Conservation (phyloP, 352 stramenopile genomes). For the Stephanocyclus meneghinianus region DNA sequence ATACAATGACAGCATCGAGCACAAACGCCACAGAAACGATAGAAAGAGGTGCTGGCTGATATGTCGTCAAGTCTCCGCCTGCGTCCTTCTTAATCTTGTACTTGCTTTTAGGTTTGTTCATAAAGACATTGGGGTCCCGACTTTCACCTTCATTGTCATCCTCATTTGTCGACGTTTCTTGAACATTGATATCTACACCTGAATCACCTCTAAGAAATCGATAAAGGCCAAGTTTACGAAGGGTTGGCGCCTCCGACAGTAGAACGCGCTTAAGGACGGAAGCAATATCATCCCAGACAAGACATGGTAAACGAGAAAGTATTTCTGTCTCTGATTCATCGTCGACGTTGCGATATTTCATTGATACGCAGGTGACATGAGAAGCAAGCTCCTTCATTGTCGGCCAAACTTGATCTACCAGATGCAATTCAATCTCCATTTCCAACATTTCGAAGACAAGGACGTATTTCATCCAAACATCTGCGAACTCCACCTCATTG, state of each 20-base stretch:
- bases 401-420: conserved; percentile 80
- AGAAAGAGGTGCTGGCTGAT: conserved; percentile 25
- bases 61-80: conserved; percentile 21
- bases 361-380: background rate
- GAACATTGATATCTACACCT: conserved; percentile 34
- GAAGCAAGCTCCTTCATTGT: conserved; percentile 53
- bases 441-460: conserved; percentile 75
- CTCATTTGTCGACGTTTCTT: conserved; percentile 1
- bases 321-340: background rate
- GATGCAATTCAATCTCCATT: conserved; percentile 76
- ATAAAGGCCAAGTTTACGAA: conserved; percentile 74
- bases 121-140: conserved; percentile 15
- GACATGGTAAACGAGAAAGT: conserved; percentile 20
- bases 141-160: background rate
- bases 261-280: conserved; percentile 64
- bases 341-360: background rate
- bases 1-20: conserved; percentile 57
- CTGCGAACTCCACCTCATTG: background rate
- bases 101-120: conserved; percentile 40
- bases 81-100: conserved; percentile 45
- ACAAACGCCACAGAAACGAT: conserved; percentile 58
- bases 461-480: conserved; percentile 72
- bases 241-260: conserved; percentile 53
- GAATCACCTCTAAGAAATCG: conserved; percentile 59
- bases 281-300: conserved; percentile 65